A percentile compares a stretch with the other conserved stretches of the same genome.
Evolutionary conservation across 257 asterid genomes (phyloP).

Genomic region (Marsdenia floribunda): DNA sequence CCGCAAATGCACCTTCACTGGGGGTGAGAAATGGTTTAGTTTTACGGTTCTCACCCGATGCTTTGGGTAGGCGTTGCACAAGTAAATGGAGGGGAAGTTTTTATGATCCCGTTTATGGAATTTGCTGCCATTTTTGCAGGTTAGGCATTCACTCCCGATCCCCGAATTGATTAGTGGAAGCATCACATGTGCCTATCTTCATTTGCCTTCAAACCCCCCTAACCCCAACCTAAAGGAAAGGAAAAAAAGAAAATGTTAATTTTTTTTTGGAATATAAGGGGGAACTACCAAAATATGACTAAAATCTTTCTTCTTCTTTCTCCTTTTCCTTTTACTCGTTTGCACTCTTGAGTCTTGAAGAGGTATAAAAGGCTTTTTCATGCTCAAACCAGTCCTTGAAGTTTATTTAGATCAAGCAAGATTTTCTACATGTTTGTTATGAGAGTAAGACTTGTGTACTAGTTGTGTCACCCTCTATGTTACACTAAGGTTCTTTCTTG

Average conservation of each 20-base stretch:
- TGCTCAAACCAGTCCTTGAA: no score
- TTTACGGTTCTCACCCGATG: conserved; percentile 34
- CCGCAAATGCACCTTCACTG: conserved; percentile 24
- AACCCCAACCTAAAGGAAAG: neutral
- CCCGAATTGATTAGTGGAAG: neutral
- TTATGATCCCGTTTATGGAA: conserved; percentile 66
- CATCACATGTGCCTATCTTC: neutral
- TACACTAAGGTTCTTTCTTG: neutral
- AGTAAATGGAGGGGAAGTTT: conserved; percentile 68
- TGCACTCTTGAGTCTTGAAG: no score
- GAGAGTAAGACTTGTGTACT: no score
- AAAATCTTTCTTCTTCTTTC: neutral
- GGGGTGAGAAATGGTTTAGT: conserved; percentile 24
- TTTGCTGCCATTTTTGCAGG: conserved; percentile 95
- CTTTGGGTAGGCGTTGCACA: conserved; percentile 46
- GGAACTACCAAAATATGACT: no score
- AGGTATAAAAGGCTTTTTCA: no score
- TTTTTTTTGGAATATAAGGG: no score
- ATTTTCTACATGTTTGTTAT: neutral
- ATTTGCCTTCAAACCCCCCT: neutral
- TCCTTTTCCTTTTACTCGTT: no score
- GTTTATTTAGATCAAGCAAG: neutral
- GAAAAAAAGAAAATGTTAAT: neutral
- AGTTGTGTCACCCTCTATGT: no score
- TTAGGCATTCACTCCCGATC: conserved; percentile 8